These are phyloP conservation scores for Geotrichum candidum DNA, from an alignment of 1,139 yeast genomes.

Conservation along the genomic window DNA sequence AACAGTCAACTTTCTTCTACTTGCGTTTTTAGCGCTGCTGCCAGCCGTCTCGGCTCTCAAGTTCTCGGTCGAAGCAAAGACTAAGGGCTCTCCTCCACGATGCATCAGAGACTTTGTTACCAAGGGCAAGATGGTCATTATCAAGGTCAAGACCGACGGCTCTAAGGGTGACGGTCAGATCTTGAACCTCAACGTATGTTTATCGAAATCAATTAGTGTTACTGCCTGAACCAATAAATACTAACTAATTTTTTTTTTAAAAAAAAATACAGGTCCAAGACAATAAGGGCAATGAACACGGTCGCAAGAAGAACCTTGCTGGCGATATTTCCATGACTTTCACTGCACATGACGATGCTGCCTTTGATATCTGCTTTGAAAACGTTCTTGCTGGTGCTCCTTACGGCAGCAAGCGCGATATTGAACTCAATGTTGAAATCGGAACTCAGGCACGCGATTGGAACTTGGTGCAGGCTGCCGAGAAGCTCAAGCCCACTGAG, in stretches of 20 bases:
- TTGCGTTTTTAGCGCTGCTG: conserved; percentile 21
- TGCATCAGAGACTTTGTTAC: conserved; percentile 89
- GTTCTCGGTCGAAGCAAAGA: conserved; percentile 33
- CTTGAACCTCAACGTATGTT: conserved; percentile 44
- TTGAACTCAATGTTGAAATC: conserved; percentile 87
- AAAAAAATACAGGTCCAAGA: conserved; percentile 30
- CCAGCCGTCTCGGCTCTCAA: conserved; percentile 30
- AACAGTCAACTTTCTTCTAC: conserved; percentile 12
- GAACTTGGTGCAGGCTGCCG: conserved; percentile 90
- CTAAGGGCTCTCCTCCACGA: conserved; percentile 39
- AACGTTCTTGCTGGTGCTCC: conserved; percentile 45
- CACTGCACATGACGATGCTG: conserved; percentile 75
- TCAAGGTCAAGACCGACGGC: conserved; percentile 70
- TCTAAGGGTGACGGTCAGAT: conserved; percentile 78
- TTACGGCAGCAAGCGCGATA: conserved; percentile 38
- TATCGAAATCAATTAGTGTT: not conserved
- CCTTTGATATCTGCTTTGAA: conserved; percentile 86
- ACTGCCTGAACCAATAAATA: not conserved
- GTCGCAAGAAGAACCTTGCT: conserved; percentile 41
- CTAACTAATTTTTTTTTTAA: conserved; percentile 1
- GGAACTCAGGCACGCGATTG: conserved; percentile 98
- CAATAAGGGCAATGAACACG: conserved; percentile 37
- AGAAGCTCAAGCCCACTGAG: conserved; percentile 88
- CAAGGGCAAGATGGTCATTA: conserved; percentile 79
- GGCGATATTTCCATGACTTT: conserved; percentile 70